Percentiles rank a stretch among this genome's conserved stretches.
These are phyloP conservation scores for Paramicrosporidium saccamoebae DNA, from an alignment of 371 early-diverging fungal genomes.

Conservation along the genomic window DNA sequence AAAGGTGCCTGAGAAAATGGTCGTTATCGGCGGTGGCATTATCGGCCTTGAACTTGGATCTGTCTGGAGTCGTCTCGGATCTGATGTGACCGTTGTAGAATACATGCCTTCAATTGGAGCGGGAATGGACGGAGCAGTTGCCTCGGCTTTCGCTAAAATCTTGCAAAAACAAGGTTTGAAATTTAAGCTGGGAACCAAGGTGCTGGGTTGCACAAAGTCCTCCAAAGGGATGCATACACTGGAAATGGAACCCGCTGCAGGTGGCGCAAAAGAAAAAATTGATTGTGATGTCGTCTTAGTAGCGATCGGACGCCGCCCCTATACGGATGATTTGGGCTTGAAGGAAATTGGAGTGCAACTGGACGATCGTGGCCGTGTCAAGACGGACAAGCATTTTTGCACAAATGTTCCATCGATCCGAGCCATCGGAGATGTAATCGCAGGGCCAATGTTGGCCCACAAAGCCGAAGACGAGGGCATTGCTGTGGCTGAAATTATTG, in stretches of 20 bases:
- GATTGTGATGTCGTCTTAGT: slow-evolving; percentile 74
- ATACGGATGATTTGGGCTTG: slow-evolving; percentile 63
- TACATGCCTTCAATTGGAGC: slow-evolving; percentile 73
- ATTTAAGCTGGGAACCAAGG: slow-evolving; percentile 90
- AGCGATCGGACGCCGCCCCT: slow-evolving; percentile 77
- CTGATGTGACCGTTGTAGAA: slow-evolving; percentile 84
- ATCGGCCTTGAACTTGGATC: slow-evolving; percentile 93
- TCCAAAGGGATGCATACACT: slow-evolving; percentile 52
- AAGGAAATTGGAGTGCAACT: slow-evolving; percentile 56
- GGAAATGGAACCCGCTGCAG: slow-evolving; percentile 59
- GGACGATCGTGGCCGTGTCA: slow-evolving; percentile 61
- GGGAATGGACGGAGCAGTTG: slow-evolving; percentile 81
- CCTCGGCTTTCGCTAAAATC: slow-evolving; percentile 61
- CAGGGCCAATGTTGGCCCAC: slow-evolving; percentile 94
- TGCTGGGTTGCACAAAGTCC: slow-evolving; percentile 38
- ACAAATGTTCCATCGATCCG: slow-evolving; percentile 58
- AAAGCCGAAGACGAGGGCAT: slow-evolving; percentile 96
- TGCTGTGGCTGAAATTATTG: slow-evolving; percentile 72
- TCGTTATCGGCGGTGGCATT: slow-evolving; percentile 93
- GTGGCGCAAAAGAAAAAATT: slow-evolving; percentile 33
- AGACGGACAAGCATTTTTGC: slow-evolving; percentile 42
- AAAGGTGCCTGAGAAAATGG: slow-evolving; percentile 81
- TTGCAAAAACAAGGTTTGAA: slow-evolving; percentile 82
- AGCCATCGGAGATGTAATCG: slow-evolving; percentile 86
- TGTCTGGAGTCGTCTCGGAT: slow-evolving; percentile 79